Evolutionary conservation across 768 basidiomycete species (phyloP), one percentile per base, ranked within the genome.

Genomic region (Lactarius evosmus): DNA sequence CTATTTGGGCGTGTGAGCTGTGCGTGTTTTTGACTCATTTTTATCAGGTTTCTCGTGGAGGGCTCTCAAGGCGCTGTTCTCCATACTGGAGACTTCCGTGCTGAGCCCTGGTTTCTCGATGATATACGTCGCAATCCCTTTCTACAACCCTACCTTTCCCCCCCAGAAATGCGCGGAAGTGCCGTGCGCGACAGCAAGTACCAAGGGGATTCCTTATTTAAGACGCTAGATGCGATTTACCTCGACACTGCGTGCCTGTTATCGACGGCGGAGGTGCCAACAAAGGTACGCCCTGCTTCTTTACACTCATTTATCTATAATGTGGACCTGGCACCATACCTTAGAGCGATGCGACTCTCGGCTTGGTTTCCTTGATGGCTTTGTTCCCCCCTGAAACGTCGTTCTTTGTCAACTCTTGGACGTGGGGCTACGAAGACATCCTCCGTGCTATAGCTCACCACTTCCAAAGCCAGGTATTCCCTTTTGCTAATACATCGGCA

Each of bases 391-490:
- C 77, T 0, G 76, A 80, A 4, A 87, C 87, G 0, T 79, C 84
- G 60, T 97, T 98, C 76, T 98, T 90, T 76, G 79, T 99, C 62
- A 96, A 97, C 71, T 72, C 84, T 0, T 99, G 96, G 96, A 96
- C 95, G 0, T 95, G 91, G 88, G 96, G 96, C 0, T 98, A 97
- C 72, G 96, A 99, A 74, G 92, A 95, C 61, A 77, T 95, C 16
- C 77, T 97, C 32, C 91, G 93, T 70, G 90, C 81, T 0, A 76
- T 98, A 8, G 82, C 89, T 2, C 75, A 79, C 2, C 77, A 79
- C 0, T 98, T 96, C 69, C 78, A 83, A 36, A 77, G 80, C 58
- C 79, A 83, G 76, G 91, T 89, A 67, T 27, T 73, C 70, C 50
- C 12, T 36, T 11, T 16, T 4, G 16, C 3, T 7, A 33, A 1